Evolutionary conservation across 345 rosid species (phyloP), one percentile per base, ranked within the genome.

Genomic region (Populus deltoides): DNA sequence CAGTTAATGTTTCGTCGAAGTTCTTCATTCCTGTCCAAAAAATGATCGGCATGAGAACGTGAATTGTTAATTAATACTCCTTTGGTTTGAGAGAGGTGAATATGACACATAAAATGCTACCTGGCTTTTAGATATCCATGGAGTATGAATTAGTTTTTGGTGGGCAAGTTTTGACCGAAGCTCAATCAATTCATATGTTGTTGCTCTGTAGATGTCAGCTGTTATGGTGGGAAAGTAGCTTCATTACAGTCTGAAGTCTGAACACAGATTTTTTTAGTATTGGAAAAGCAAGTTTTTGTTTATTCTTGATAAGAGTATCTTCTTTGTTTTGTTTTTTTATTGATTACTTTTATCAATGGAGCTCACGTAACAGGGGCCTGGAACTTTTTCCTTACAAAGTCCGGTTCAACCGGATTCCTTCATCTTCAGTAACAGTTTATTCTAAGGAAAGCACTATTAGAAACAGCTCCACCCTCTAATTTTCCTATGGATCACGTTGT

Each of bases 231-330:
- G 63, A 59, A 24, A 24, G 63, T 3, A 59, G 63, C 16, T 57
- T 57, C 62, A 57, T 57, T 57, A 24, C 62, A 8, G 15, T 62
- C 47, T 36, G 33, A 49, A 80, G 63, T 81, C 62, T 83, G 86
- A 87, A 81, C 80, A 18, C 36, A 35, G 66, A 47, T 15, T 68
- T 79, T 75, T 75, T 71, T 39, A 12, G 53, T 45, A 49, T 15
- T 63, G 71, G 55, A 86, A 86, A 24, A 85, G 81, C 80, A 71
- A 80, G 71, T 62, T 80, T 79, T 78, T 73, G 75, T 84, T 75
- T 74, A 9, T 67, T 20, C 63, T 77, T 85, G 55, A 22, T 47
- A 10, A 68, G 45, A 41, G 45, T 41, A 41, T 45, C 9, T 79
- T 61, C 25, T 74, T 73, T 43, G 4, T 31, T 65, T 77, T 73